Evolutionary conservation across 2,329 filamentous ascomycete genomes (phyloP), one percentile per base, ranked within the genome.

Genomic region (Didymella pinodella): DNA sequence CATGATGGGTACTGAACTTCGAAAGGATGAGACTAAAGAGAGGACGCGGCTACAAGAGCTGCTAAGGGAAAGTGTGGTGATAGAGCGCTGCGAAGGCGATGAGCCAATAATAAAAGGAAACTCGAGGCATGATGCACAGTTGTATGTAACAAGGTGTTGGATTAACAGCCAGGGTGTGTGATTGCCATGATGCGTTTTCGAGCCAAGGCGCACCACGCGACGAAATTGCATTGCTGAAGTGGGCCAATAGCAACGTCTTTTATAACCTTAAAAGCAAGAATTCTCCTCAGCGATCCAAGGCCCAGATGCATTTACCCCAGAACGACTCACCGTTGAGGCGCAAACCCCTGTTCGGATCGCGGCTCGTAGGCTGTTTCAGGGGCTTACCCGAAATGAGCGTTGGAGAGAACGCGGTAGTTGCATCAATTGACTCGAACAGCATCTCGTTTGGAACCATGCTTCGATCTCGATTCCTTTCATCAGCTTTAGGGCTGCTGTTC

Each of bases 341-440:
- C 53, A 34, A 62, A 67, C 59, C 68, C 70, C 55, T 71, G 73
- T 53, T 48, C 26, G 29, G 49, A 65, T 50, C 67, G 69, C 61
- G 61, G 65, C 56, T 49, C 18, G 36, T 50, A 56, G 54, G 57
- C 59, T 65, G 60, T 62, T 69, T 71, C 68, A 65, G 61, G 64
- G 53, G 56, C 71, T 73, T 73, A 76, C 48, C 74, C 71, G 73
- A 75, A 63, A 75, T 75, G 69, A 66, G 60, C 52, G 18, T 59
- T 59, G 68, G 70, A 67, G 66, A 49, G 58, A 69, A 63, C 64
- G 48, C 67, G 56, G 65, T 55, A 59, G 49, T 61, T 62, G 61
- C 66, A 54, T 50, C 56, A 32, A 47, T 63, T 54, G 51, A 49
- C 49, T 51, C 48, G 55, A 44, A 61, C 46, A 57, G 60, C 57